These are phyloP conservation scores for Coemansia sp. DNA, from an alignment of 192 early-diverging fungal species.

Conservation along the genomic window DNA sequence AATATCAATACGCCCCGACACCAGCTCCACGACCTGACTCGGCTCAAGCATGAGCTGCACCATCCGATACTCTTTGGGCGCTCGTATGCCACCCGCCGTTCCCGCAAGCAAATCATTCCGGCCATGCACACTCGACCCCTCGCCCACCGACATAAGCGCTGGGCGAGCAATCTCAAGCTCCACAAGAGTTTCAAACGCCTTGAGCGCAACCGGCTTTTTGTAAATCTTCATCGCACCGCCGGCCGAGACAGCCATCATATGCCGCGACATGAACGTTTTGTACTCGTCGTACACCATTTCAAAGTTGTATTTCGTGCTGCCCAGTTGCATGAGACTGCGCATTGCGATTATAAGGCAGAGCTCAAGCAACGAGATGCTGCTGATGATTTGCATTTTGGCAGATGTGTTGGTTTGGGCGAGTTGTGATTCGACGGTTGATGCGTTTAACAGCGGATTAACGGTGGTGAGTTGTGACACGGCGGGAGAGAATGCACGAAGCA, in stretches of 20 bases:
- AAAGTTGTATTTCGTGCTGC: constrained; percentile 81
- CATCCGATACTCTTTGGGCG: constrained; percentile 88
- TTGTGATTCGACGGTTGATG: constrained; percentile 38
- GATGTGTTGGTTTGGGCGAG: constrained; percentile 17
- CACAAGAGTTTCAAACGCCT: constrained; percentile 82
- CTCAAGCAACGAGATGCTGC: constrained; percentile 75
- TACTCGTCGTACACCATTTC: constrained; percentile 94
- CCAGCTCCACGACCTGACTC: constrained; percentile 62
- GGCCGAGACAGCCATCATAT: constrained; percentile 47
- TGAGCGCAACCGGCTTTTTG: constrained; percentile 80
- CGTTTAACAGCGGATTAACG: constrained; percentile 3
- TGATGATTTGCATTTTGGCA: constrained; percentile 36
- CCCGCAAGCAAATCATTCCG: constrained; percentile 47
- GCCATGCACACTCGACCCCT: constrained; percentile 16
- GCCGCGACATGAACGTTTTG: constrained; percentile 72
- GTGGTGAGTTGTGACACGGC: constrained; percentile 17
- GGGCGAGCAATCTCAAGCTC: constrained; percentile 69
- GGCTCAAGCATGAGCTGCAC: constrained; percentile 75
- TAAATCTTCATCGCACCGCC: constrained; percentile 67
- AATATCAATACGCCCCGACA: constrained; percentile 61
- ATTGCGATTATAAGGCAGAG: constrained; percentile 77
- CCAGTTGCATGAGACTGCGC: constrained; percentile 66
- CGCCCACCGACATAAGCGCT: constrained; percentile 3
- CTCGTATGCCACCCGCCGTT: constrained; percentile 46
- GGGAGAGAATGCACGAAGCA: constrained; percentile 20